Conservation (phyloP, 2,329 filamentous ascomycete species). For the Apiospora marii region DNA sequence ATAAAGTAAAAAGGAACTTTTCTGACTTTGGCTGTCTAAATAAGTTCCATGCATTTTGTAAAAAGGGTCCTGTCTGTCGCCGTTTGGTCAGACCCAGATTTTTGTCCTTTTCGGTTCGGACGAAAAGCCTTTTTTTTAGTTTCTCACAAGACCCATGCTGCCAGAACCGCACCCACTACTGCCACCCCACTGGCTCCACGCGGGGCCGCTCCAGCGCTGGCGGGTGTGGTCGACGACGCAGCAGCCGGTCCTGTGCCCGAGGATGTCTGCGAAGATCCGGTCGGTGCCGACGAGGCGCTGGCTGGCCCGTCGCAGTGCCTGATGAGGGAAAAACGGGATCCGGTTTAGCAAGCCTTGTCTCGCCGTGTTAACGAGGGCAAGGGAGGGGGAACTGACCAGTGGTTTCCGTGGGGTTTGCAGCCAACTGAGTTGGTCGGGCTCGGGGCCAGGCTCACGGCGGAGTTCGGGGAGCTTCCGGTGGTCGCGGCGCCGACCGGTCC, state of each 20-base stretch:
- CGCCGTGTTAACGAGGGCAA: too few species aligned
- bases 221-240: background rate
- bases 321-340: background rate
- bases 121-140: too few species aligned
- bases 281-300: background rate
- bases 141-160: background rate
- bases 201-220: background rate
- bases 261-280: background rate
- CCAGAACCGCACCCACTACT: background rate
- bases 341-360: background rate
- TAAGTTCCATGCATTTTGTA: too few species aligned
- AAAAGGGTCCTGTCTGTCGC: too few species aligned
- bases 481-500: slow-evolving; percentile 29
- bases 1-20: too few species aligned
- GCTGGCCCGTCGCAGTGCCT: slow-evolving; percentile 23
- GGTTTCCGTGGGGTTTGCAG: slow-evolving; percentile 29
- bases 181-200: background rate
- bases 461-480: background rate
- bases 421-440: slow-evolving; percentile 28
- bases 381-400: too few species aligned
- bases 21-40: too few species aligned
- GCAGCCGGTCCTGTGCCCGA: background rate
- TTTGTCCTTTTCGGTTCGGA: too few species aligned
- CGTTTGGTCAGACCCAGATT: too few species aligned
- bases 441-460: slow-evolving; percentile 23